Evolutionary conservation across 148 eudicot genomes (phyloP), one percentile per base, ranked within the genome.

Genomic region (Camellia granthamiana): DNA sequence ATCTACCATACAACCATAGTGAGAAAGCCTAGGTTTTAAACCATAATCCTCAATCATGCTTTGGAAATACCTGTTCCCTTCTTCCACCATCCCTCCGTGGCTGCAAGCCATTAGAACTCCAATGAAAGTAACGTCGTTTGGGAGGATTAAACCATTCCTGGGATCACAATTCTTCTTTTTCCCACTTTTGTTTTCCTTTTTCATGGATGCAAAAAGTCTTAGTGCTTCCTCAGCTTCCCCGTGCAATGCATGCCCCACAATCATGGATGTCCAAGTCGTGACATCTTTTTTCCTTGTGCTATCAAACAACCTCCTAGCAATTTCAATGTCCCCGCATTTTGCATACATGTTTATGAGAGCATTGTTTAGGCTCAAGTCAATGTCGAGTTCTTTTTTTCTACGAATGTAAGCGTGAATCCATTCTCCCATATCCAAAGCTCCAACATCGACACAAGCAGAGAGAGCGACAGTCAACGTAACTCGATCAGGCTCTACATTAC

Each of bases 101-200:
- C 87, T 87, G 74, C 89, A 87, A 77, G 90, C 92, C 92, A 86
- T 84, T 66, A 87, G 78, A 76, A 84, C 87, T 64, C 89, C 91
- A 52, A 87, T 73, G 70, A 87, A 89, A 71, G 88, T 85, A 69
- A 89, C 85, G 52, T 85, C 83, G 11, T 87, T 89, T 54, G 88
- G 88, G 63, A 76, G 30, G 43, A 86, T 82, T 47, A 8, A 58
- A 1, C 77, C 38, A 56, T 63, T 64, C 55, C 69, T 2, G 46
- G 56, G 46, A 71, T 19, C 76, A 73, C 4, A 41, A 6, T 47
- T 73, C 76, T 5, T 73, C 76, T 51, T 72, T 54, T 72, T 56
- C 51, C 0, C 42, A 6, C 23, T 19, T 43, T 56, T 69, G 52
- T 47, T 69, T 70, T 68, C 55, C 42, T 69, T 44, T 62, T 67